Evolutionary conservation across 1,139 yeast species (phyloP), one percentile per base, ranked within the genome.

Genomic region (Lodderomyces jiufengensis): DNA sequence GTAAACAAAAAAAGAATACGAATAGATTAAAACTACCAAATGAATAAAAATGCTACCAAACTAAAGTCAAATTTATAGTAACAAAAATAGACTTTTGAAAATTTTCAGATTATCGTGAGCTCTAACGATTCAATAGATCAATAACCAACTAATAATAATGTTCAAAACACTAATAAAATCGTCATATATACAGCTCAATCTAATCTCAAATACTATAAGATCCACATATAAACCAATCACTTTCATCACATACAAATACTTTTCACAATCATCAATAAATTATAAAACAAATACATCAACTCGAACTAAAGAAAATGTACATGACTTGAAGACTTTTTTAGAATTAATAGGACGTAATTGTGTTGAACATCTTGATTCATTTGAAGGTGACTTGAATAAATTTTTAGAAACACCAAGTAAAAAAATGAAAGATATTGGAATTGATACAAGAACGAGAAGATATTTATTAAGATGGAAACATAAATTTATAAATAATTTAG

Each of bases 291-390:
- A 67, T 49, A 57, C 60, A 11, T 67, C 73, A 31, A 66, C 73
- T 15, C 49, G 66, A 47, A 69, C 74, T 34, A 68, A 64, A 46
- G 73, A 63, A 42, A 70, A 69, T 47, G 83, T 86, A 21, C 85
- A 90, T 25, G 94, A 85, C 51, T 86, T 84, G 31, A 65, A 73
- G 43, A 66, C 90, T 0, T 90, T 90, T 52, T 69, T 90, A 42
- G 64, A 59, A 15, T 72, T 73, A 47, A 88, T 90, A 43, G 97
- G 97, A 3, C 80, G 96, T 47, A 73, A 77, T 43, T 65, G 80
- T 44, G 52, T 63, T 15, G 95, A 88, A 52, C 80, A 80, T 50
- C 65, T 69, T 9, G 94, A 82, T 33, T 58, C 73, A 4, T 90
- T 86, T 52, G 95, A 85, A 51, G 73, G 73, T 31, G 71, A 78